A percentile compares a stretch with the other conserved stretches of the same genome.
Evolutionary conservation across 2,329 filamentous ascomycete species (phyloP).

Genomic region (Sclerotinia nivalis): DNA sequence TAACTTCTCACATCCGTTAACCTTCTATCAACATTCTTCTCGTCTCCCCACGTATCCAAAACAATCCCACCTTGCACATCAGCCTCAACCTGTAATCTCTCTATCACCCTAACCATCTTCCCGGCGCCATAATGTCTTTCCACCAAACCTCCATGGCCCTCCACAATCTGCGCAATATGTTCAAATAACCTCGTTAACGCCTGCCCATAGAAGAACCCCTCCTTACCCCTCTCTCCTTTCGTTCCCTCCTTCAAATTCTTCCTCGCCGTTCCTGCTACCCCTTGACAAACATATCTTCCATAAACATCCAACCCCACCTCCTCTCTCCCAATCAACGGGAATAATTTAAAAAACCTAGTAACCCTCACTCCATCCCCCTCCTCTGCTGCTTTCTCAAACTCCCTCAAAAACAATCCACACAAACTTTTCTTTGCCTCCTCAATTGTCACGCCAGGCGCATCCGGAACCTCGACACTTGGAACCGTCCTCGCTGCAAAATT

Average conservation of each 20-base stretch:
- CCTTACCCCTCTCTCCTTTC: conserved; percentile 54
- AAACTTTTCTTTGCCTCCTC: conserved; percentile 85
- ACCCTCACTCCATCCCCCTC: conserved; percentile 88
- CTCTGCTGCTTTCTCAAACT: conserved; percentile 89
- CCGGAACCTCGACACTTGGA: conserved; percentile 92
- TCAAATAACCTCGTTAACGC: conserved; percentile 91
- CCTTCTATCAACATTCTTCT: conserved; percentile 78
- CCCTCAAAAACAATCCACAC: conserved; percentile 85
- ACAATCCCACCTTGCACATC: conserved; percentile 96
- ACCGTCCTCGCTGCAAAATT: conserved; percentile 90
- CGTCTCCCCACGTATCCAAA: conserved; percentile 92
- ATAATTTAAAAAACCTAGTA: conserved; percentile 96
- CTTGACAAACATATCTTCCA: conserved; percentile 92
- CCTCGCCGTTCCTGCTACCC: conserved; percentile 82
- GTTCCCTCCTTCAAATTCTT: conserved; percentile 67
- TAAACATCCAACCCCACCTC: conserved; percentile 93
- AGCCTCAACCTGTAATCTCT: conserved; percentile 88
- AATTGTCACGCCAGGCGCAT: conserved; percentile 83
- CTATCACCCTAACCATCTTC: conserved; percentile 93
- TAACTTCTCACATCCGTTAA: conserved; percentile 97
- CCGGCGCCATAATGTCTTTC: conserved; percentile 91
- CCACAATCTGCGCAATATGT: conserved; percentile 95
- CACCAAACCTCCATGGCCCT: conserved; percentile 85
- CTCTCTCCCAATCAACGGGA: conserved; percentile 86
- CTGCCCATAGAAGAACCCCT: conserved; percentile 86